Base-by-base conservation (phyloP, 257 asterid species). In the Verbascum thapsus region DNA sequence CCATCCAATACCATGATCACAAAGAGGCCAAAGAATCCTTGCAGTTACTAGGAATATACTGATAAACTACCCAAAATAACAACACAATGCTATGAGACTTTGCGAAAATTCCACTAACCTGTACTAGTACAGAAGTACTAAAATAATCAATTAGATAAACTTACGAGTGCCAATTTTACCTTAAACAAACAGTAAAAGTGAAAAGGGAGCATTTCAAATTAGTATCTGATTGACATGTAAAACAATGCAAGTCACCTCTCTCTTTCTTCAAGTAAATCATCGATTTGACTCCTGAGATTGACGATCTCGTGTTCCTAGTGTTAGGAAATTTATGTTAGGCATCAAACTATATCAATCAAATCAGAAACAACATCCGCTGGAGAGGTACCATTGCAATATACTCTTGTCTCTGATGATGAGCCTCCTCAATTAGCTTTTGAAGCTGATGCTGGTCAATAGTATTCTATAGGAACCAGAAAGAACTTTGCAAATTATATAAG, bases 381-480 rank as follows among this genome's bases (percentile, higher is more conserved):
- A 37, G 39, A 32, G 17, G 18, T 84, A 90, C 98, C 98, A 80
- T 80, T 22, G 77, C 67, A 70, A 19, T 75, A 69, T 71, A 70
- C 60, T 85, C 75, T 67, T 68, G 82, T 54, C 81, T 79, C 49
- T 77, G 86, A 56, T 82, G 85, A 54, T 85, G 91, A 77, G 91
- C 95, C 64, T 80, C 91, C 78, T 83, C 88, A 37, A 87, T 78
- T 47, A 88, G 68, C 81, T 78, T 83, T 60, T 90, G 95, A 64
- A 90, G 81, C 69, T 80, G 91, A 69, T 85, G 77, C 68, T 90
- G 87, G 66, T 84, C 92, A 42, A 86, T 66, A 66, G 82, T 80
- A 73, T 83, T 78, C 98, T 87, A 55, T 58, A 63, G 65, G 59
- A 66, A 51, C 41, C 61, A 50, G 39, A 58, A 49, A 61, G 41